Evolutionary conservation across 2,329 filamentous ascomycete species (phyloP).

Genomic region (Waltergamsia citrina): DNA sequence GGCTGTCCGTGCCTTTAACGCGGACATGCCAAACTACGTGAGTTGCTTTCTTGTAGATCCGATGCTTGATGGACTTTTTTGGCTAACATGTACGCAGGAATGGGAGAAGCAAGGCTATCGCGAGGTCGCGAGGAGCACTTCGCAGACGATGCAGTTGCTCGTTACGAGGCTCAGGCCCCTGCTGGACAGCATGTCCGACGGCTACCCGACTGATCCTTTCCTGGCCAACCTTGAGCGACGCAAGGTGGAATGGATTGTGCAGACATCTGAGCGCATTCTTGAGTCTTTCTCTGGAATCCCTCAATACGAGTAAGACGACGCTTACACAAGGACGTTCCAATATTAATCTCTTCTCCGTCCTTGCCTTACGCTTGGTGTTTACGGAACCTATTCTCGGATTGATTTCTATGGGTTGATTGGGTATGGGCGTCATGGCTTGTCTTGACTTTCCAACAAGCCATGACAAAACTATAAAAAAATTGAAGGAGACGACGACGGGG

Average conservation of each 20-base stretch:
- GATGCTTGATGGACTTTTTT: not conserved
- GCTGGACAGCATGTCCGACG: constrained; percentile 21
- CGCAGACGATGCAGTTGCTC: constrained; percentile 27
- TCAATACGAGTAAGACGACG: constrained; percentile 5
- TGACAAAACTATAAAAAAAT: no score
- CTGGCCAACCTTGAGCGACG: constrained; percentile 23
- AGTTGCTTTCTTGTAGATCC: constrained; percentile 17
- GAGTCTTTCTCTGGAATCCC: constrained; percentile 12
- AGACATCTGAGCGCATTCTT: constrained; percentile 24
- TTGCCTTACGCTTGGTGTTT: no score
- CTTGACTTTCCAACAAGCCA: no score
- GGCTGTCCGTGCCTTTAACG: constrained; percentile 44
- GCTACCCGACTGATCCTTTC: constrained; percentile 28
- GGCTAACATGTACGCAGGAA: constrained; percentile 15
- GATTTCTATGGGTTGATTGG: no score
- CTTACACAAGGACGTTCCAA: no score
- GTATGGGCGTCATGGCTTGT: no score
- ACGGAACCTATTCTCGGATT: no score
- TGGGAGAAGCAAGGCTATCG: constrained; percentile 24
- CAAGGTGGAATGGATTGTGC: constrained; percentile 29
- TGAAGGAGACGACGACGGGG: no score
- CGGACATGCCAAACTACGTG: constrained; percentile 39
- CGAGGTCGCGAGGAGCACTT: constrained; percentile 27
- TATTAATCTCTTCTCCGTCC: no score
- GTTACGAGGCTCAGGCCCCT: constrained; percentile 23